Conservation (phyloP, 2,329 filamentous ascomycete species). For the Orbilia quercus region DNA sequence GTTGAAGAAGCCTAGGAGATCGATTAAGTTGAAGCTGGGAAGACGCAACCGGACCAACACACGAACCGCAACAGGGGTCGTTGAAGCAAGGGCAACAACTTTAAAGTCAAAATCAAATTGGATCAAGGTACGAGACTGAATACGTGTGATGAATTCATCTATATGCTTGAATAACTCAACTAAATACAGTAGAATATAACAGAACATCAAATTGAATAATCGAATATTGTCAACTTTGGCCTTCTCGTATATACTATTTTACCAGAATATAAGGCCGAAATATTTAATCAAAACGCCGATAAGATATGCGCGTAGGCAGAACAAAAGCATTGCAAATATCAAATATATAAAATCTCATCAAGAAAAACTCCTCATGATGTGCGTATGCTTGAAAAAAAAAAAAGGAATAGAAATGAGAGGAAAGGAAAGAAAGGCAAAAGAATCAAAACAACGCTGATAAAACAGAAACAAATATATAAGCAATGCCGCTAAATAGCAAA, state of each 20-base stretch:
- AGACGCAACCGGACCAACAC: not conserved
- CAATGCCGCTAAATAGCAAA: constrained; percentile 44
- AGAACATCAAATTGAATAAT: too few relatives aligned
- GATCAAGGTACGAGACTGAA: too few relatives aligned
- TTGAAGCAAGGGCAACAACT: too few relatives aligned
- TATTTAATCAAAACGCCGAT: constrained; percentile 2
- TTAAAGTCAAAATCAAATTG: too few relatives aligned
- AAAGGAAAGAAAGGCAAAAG: constrained; percentile 11
- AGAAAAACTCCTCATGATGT: constrained; percentile 43
- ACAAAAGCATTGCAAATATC: not conserved
- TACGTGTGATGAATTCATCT: too few relatives aligned
- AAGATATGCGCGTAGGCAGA: constrained; percentile 3
- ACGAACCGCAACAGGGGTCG: not conserved
- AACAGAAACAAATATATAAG: constrained; percentile 40
- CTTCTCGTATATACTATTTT: too few relatives aligned
- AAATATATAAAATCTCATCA: constrained; percentile 5
- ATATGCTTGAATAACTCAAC: too few relatives aligned
- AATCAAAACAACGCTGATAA: constrained; percentile 26
- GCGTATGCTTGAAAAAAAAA: not conserved
- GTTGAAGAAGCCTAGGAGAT: not conserved
- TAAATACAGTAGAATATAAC: too few relatives aligned
- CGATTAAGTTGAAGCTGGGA: not conserved
- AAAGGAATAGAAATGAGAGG: too few relatives aligned
- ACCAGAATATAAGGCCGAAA: not conserved
- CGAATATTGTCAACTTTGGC: too few relatives aligned